Conservation (phyloP, 2,329 filamentous ascomycete species). For the Colletotrichum acutatum region DNA sequence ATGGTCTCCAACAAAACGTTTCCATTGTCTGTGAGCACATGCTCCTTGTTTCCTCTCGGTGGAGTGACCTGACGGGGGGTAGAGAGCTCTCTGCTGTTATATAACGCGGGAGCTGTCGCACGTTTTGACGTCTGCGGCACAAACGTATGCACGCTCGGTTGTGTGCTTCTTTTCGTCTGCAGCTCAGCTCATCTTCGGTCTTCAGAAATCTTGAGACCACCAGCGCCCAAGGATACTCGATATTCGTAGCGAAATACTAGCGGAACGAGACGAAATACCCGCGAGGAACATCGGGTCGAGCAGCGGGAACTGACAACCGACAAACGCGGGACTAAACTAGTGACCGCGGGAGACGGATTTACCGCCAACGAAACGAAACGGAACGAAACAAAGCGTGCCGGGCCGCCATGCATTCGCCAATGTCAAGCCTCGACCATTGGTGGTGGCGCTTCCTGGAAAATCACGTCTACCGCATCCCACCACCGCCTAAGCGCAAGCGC, state of each 20-base stretch:
- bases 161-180: background rate
- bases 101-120: background rate
- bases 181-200: constrained; percentile 5
- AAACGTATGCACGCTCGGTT: constrained; percentile 18
- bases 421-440: constrained; percentile 32
- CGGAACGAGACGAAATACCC: background rate
- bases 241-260: background rate
- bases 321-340: background rate
- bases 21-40: constrained; percentile 1
- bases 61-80: background rate
- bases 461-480: constrained; percentile 37
- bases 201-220: background rate
- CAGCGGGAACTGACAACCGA: background rate
- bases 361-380: background rate
- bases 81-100: background rate
- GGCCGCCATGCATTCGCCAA: constrained; percentile 4
- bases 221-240: background rate
- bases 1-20: background rate
- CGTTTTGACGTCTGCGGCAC: background rate
- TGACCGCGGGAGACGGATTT: background rate
- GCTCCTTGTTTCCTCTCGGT: background rate
- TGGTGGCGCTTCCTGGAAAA: constrained; percentile 31
- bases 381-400: background rate
- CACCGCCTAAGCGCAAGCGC: constrained; percentile 40
- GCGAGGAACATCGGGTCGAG: too few relatives aligned